These are phyloP conservation scores for Pestalotiopsis sp. DNA, from an alignment of 2,329 filamentous ascomycete genomes.

Conservation along the genomic window DNA sequence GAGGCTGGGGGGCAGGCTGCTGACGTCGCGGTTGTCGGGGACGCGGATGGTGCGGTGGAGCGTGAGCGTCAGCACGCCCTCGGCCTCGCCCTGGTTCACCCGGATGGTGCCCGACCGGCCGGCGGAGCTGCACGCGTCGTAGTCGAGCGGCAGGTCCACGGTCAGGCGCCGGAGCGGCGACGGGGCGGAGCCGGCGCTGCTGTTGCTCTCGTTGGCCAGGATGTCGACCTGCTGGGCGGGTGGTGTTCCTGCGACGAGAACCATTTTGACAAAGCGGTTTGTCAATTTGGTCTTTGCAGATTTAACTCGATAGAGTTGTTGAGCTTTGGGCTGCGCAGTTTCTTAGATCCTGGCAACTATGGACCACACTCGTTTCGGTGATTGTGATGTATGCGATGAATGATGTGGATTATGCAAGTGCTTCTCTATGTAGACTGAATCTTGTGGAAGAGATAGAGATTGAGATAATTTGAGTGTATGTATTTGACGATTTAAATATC, in stretches of 20 bases:
- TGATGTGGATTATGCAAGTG: no score
- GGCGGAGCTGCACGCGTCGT: no score
- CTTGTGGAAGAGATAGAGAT: no score
- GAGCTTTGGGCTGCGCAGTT: neutral
- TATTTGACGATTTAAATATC: neutral
- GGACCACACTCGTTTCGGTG: no score
- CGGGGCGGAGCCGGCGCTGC: no score
- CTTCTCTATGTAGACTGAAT: no score
- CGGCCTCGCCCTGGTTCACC: neutral
- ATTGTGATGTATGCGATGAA: no score
- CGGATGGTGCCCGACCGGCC: neutral
- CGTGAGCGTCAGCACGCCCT: constrained; percentile 31
- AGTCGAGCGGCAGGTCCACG: neutral
- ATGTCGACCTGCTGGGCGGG: neutral
- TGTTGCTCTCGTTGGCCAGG: neutral
- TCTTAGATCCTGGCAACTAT: neutral
- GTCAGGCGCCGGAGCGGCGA: neutral
- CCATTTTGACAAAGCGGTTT: neutral
- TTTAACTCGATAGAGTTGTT: neutral
- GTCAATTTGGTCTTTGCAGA: neutral
- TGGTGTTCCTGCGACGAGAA: neutral
- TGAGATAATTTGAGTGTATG: neutral
- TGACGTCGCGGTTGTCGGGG: constrained; percentile 37
- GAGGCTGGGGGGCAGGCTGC: constrained; percentile 37
- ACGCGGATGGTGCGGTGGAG: constrained; percentile 46